phyloP scores from a whole-genome alignment of 2,329 filamentous ascomycete genomes.

The Alternaria solani region DNA sequence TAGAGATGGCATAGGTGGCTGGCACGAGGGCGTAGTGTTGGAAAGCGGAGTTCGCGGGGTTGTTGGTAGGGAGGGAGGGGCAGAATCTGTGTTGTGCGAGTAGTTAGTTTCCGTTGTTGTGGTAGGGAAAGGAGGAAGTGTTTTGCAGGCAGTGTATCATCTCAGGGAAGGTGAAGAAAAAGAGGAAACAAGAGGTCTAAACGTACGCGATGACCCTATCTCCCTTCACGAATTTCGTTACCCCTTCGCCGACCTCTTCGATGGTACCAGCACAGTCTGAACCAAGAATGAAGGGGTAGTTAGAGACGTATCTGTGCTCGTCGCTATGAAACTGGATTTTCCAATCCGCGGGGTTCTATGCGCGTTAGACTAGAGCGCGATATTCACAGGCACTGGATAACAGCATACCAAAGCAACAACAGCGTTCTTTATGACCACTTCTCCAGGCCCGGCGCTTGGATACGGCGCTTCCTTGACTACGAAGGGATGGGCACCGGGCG shows the following conservation, averaged over 20 bases:
- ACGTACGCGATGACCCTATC: not conserved
- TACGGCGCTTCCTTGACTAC: not conserved
- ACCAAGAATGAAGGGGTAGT: not conserved
- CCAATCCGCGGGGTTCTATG: not conserved
- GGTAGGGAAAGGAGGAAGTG: not conserved
- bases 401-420: not conserved
- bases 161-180: not conserved
- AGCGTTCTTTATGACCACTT: not conserved
- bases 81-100: not conserved
- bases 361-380: not conserved
- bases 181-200: not conserved
- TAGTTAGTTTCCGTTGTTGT: not conserved
- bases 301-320: not conserved
- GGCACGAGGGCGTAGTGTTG: not conserved
- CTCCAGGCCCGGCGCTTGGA: not conserved
- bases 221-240: not conserved
- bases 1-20: not conserved
- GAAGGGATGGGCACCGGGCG: not conserved
- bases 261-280: not conserved
- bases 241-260: not conserved
- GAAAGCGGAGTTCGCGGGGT: not conserved
- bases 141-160: not conserved
- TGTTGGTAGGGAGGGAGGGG: not conserved
- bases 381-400: fast-evolving
- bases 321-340: not conserved